A percentile compares a stretch with the other conserved stretches of the same genome.
phyloP scores from a whole-genome alignment of 2,329 filamentous ascomycete species.

The Arthrobotrys entomopaga region DNA sequence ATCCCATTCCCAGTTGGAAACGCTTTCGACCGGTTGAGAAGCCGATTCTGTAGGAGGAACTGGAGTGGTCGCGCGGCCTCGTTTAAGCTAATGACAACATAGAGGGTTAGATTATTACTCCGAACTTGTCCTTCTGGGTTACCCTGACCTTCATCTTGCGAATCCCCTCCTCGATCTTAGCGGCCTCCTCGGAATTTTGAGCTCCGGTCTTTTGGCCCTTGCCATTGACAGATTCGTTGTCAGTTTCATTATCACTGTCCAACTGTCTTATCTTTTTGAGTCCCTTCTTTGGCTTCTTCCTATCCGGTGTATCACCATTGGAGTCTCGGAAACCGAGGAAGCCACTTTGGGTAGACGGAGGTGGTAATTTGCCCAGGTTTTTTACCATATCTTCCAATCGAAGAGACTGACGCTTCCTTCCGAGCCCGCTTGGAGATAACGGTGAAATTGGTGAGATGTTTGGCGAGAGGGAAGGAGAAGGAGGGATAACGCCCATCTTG shows the following conservation, averaged over 20 bases:
- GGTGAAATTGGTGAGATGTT: constrained; percentile 36
- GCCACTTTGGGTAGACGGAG: constrained; percentile 45
- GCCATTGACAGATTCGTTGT: constrained; percentile 43
- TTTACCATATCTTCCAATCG: constrained; percentile 52
- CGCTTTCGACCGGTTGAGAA: constrained; percentile 40
- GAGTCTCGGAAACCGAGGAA: constrained; percentile 50
- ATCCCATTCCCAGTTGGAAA: constrained; percentile 52
- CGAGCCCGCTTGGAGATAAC: constrained; percentile 26
- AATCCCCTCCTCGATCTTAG: constrained; percentile 54
- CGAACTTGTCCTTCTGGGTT: neutral
- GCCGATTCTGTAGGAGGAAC: constrained; percentile 41
- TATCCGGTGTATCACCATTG: constrained; percentile 28
- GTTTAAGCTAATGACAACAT: constrained; percentile 35
- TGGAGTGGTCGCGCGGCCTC: constrained; percentile 51
- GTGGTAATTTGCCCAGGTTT: constrained; percentile 47
- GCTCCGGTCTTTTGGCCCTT: constrained; percentile 12
- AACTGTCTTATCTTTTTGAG: constrained; percentile 40
- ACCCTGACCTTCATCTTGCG: constrained; percentile 54
- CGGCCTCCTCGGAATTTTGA: constrained; percentile 44
- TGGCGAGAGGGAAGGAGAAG: constrained; percentile 66
- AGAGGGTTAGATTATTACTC: neutral
- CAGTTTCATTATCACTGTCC: constrained; percentile 54
- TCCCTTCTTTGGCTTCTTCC: constrained; percentile 45
- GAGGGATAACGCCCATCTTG: constrained; percentile 92
- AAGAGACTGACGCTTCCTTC: constrained; percentile 49